Evolutionary conservation across 495 filamentous ascomycete genomes (phyloP), one percentile per base, ranked within the genome.

Genomic region (Aspergillus panamensis): DNA sequence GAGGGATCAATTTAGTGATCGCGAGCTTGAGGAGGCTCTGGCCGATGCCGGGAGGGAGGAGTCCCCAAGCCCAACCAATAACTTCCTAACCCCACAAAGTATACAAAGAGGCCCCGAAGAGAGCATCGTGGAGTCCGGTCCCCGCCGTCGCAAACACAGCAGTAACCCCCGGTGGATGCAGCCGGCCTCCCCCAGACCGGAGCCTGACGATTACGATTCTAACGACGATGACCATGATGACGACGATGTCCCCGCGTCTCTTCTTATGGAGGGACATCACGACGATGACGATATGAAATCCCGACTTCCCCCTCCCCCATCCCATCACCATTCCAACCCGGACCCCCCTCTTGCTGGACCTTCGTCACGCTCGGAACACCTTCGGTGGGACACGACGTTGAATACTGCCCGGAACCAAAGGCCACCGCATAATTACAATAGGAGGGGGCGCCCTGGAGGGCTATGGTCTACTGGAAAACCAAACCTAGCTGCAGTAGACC

Each of bases 181-280:
- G 32, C 49, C 56, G 14, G 63, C 61, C 20, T 59, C 67, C 8
- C 66, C 66, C 6, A 67, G 66, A 0, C 66, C 73, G 47, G 71
- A 85, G 19, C 75, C 87, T 14, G 87, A 90, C n/a, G 90, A 94
- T 52, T 82, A 81, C 14, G 89, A 96, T 66, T 92, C 96, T 51
- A 92, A 97, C 61, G 94, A 58, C 55, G 55, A 47, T 9, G 47
- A 95, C 52, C 82, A 81, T 16, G 90, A 96, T 66, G 92, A 96
- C 51, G 92, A 96, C 51, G 94, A 97, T 62, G 94, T 98, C 1
- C 94, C 94, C 3, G 83, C 84, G 32, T 97, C 93, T 13, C 78
- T 98, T 49, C 72, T 97, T 29, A 83, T 97, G 21, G 94, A 97
- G 69, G 75, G 77, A 12, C 64, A 75, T 16, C 62, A 71, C n/a